Evolutionary conservation across 495 filamentous ascomycete species (phyloP), one percentile per base, ranked within the genome.

Genomic region (Penicillium parvum): DNA sequence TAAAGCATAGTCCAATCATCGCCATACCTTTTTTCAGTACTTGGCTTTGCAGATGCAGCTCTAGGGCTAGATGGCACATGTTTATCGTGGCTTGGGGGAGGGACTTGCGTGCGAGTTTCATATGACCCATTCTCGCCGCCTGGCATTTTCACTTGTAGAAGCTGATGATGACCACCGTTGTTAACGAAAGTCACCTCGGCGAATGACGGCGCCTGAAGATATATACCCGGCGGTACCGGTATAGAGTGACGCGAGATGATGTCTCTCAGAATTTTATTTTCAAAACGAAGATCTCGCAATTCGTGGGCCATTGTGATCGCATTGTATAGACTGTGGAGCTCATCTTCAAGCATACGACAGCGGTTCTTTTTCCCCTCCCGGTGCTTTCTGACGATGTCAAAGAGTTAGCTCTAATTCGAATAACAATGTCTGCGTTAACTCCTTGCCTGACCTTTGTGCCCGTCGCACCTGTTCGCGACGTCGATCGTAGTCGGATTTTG

Each of bases 331-430:
- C 28, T 19, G 27, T 46, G 8, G 11, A 46, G 28, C 28, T 46
- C 43, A 26, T 46, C 35, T 40, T 46, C 43, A 21, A 46, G 43
- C n/a, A 10, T 7, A 12, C 43, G 43, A n/a, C 36, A 23, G 11
- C 28, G 43, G 2, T 32, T 30, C 2, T 46, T 36, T 8, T 39
- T 46, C 18, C 19, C 20, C n/a, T 46, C 43, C 19, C 43, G 43
- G 11, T 46, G 43, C n/a, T 34, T 46, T n/a, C 43, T 46, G 19
- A 10, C 25, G 9, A 10, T 12, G 21, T 14, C 12, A 29, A 16
- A 6, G 8, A 28, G 7, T n/a, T n/a, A n/a, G n/a, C n/a, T n/a
- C n/a, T n/a, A n/a, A n/a, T n/a, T n/a, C n/a, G n/a, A 32, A 20
- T 41, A 3, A 4, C 7, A 7, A 41, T 6, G 12, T 27, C 15